Conservation (phyloP, 108 stramenopile species). For the Skeletonema potamos region DNA sequence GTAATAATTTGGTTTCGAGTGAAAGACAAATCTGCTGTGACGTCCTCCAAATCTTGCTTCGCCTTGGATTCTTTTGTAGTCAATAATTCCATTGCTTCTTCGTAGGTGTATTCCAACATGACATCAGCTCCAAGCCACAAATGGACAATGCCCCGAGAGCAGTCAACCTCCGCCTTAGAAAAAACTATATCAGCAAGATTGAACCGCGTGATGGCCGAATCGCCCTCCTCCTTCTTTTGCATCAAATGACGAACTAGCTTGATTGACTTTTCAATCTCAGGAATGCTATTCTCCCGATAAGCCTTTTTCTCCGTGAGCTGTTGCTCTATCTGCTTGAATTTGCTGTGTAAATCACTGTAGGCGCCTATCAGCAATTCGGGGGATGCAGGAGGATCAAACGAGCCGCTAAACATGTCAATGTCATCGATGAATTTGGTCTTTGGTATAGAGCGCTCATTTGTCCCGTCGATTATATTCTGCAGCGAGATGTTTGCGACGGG, state of each 20-base stretch:
- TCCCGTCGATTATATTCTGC: conserved; percentile 76
- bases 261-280: conserved; percentile 89
- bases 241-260: conserved; percentile 69
- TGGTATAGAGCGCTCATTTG: conserved; percentile 78
- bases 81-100: conserved; percentile 91
- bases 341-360: conserved; percentile 78
- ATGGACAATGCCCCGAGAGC: conserved; percentile 86
- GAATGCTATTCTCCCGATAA: conserved; percentile 68
- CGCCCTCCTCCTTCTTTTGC: conserved; percentile 60
- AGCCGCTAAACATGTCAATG: conserved; percentile 73
- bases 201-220: conserved; percentile 79
- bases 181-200: conserved; percentile 95
- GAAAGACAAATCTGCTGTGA: conserved; percentile 88
- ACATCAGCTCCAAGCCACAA: conserved; percentile 99
- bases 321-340: conserved; percentile 84
- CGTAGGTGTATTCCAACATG: conserved; percentile 98
- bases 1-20: conserved; percentile 96
- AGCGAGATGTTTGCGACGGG: conserved; percentile 60
- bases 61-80: conserved; percentile 58
- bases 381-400: conserved; percentile 77
- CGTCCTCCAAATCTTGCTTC: conserved; percentile 59
- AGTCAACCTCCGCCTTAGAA: conserved; percentile 91
- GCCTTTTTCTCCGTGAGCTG: conserved; percentile 70
- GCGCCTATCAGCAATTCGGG: conserved; percentile 90
- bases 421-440: conserved; percentile 85